Evolutionary conservation across 306 rosid species (phyloP), one percentile per base, ranked within the genome.

Genomic region (Datisca glomerata): DNA sequence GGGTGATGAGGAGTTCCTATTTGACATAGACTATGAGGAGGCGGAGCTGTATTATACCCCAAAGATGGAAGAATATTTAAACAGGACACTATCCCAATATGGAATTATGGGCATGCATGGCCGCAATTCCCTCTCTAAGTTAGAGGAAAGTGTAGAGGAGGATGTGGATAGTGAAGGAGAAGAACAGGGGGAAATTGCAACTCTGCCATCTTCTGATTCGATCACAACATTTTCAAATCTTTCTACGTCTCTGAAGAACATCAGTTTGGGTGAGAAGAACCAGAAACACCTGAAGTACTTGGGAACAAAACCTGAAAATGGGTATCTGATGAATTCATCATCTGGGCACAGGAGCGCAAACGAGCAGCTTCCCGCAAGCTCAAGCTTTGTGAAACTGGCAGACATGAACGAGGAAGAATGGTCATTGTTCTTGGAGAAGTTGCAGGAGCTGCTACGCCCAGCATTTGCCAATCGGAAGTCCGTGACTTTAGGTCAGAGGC

Each of bases 361-460:
- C 16, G 98, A 89, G 75, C 93, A 84, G 60, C 92, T 89, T 59
- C 93, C 92, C 40, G 64, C 93, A 15, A 84, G 98, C 67, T 38
- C 46, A 48, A 74, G 78, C 71, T 89, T 89, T 51, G 84, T 89
- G 60, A 73, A 72, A 56, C 60, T 89, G 25, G 93, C 79, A 8
- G 91, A 84, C 46, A 68, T 84, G 93, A 66, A 49, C 0, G 93
- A 84, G 14, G 93, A 78, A 31, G 75, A 73, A n/a, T 89, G 98
- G 98, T 23, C 53, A 27, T 52, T 64, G 56, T 89, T 80, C 69
- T 76, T 72, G 27, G 86, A 80, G 55, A 84, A 70, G 76, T 77
- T 89, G 61, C 76, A 64, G 40, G 86, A 78, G 71, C 60, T 80
- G 69, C 70, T 89, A 51, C 3, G 35, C 56, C 86, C 96, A 15